Percentiles rank a stretch among this genome's conserved stretches.
These are phyloP conservation scores for Sungouiozyma ichnusensis DNA, from an alignment of 805 yeast genomes.

Conservation along the genomic window DNA sequence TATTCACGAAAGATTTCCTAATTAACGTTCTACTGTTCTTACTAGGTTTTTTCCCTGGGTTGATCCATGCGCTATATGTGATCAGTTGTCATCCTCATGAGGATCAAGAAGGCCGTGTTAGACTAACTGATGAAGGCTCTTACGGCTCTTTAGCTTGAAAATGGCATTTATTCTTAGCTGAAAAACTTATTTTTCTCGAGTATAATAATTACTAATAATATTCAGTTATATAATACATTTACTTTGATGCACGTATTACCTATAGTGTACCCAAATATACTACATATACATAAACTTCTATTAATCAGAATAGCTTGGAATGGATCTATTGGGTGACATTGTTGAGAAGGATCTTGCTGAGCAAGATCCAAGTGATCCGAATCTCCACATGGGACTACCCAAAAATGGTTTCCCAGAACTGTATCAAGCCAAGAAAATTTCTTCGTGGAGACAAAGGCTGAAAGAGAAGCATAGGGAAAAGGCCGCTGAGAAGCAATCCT, in stretches of 20 bases:
- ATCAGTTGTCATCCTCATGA: slow-evolving; percentile 40
- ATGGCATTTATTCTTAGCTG: background rate
- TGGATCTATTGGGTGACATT: slow-evolving; percentile 67
- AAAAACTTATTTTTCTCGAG: background rate
- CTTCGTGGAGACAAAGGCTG: slow-evolving; percentile 41
- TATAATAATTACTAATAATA: background rate
- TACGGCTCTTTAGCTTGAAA: background rate
- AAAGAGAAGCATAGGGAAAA: slow-evolving; percentile 26
- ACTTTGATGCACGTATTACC: too few species aligned
- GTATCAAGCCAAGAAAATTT: slow-evolving; percentile 31
- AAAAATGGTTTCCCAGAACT: slow-evolving; percentile 26
- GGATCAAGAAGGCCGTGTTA: slow-evolving; percentile 8
- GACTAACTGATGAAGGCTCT: slow-evolving; percentile 2
- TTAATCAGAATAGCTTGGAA: too few species aligned
- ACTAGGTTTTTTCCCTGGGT: slow-evolving; percentile 61
- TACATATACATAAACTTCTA: too few species aligned
- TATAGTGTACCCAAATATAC: too few species aligned
- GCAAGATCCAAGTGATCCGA: slow-evolving; percentile 1
- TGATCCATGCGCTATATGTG: slow-evolving; percentile 58
- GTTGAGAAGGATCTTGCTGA: slow-evolving; percentile 45
- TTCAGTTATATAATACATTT: background rate
- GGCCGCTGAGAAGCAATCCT: slow-evolving; percentile 3
- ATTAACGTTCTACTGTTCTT: slow-evolving; percentile 51
- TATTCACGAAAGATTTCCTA: slow-evolving; percentile 29
- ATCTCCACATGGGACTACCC: slow-evolving; percentile 1